Conservation (phyloP, 495 filamentous ascomycete genomes). For the Penicillium silybi region DNA sequence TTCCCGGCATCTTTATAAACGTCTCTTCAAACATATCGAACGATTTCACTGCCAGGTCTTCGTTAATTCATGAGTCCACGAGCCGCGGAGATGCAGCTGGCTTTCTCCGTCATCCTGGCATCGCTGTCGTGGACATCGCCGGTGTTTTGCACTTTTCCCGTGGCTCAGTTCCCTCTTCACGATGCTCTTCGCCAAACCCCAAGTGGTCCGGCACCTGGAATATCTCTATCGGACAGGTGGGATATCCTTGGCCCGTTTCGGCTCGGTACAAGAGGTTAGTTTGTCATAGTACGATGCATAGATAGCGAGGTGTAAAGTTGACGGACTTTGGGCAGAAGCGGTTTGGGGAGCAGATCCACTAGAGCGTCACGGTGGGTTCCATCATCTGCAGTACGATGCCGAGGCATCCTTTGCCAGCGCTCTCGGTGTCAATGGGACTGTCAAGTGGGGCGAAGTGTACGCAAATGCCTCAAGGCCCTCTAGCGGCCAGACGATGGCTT, state of each 20-base stretch:
- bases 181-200: background rate
- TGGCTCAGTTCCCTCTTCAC: background rate
- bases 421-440: slow-evolving; percentile 45
- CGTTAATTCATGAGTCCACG: too few species aligned
- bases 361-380: slow-evolving; percentile 50
- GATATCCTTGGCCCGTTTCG: slow-evolving; percentile 58
- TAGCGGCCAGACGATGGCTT: slow-evolving; percentile 18
- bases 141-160: background rate
- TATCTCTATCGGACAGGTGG: slow-evolving; percentile 26
- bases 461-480: slow-evolving; percentile 3
- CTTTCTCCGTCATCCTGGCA: background rate
- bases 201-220: background rate
- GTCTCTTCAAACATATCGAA: too few species aligned
- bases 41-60: too few species aligned
- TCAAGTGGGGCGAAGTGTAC: slow-evolving; percentile 4
- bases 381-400: slow-evolving; percentile 33
- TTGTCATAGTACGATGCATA: background rate
- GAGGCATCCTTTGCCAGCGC: slow-evolving; percentile 44
- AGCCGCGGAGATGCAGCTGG: background rate
- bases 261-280: slow-evolving; percentile 55
- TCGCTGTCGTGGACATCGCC: background rate
- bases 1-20: too few species aligned
- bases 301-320: background rate
- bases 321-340: slow-evolving; percentile 41
- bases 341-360: slow-evolving; percentile 59